Percentiles rank a stretch among this genome's conserved stretches.
phyloP scores from a whole-genome alignment of 2,329 filamentous ascomycete species.

The Bipolaris gigantea region DNA sequence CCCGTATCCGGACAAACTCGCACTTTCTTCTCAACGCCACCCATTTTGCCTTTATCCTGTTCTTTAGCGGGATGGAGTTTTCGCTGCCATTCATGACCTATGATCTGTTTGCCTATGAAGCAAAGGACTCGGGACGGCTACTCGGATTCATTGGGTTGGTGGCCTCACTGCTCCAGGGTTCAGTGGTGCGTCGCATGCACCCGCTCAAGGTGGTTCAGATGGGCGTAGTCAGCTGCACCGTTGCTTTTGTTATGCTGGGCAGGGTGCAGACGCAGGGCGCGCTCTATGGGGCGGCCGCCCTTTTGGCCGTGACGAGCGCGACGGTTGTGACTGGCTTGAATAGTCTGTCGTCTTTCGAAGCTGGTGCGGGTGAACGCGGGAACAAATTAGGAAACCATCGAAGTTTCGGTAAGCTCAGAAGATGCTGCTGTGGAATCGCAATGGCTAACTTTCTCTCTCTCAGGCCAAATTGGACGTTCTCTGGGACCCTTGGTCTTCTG shows the following conservation, averaged over 20 bases:
- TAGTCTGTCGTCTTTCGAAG: constrained; percentile 88
- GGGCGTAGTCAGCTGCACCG: constrained; percentile 75
- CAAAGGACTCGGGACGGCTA: constrained; percentile 78
- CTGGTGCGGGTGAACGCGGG: constrained; percentile 75
- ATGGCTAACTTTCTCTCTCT: constrained; percentile 28
- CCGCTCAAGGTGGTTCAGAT: constrained; percentile 78
- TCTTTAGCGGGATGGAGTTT: constrained; percentile 98
- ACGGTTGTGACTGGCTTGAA: constrained; percentile 95
- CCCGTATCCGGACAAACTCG: constrained; percentile 69
- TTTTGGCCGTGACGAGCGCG: constrained; percentile 86
- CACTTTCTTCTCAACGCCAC: constrained; percentile 79
- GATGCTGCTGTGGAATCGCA: background rate
- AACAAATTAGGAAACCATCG: constrained; percentile 83
- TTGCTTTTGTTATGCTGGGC: constrained; percentile 79
- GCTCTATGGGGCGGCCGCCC: constrained; percentile 79
- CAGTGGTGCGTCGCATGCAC: constrained; percentile 81
- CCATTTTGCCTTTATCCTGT: constrained; percentile 89
- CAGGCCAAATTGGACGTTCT: constrained; percentile 85
- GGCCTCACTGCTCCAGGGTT: constrained; percentile 88
- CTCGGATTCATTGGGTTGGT: constrained; percentile 90
- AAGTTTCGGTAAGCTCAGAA: constrained; percentile 54
- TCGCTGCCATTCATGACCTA: constrained; percentile 97
- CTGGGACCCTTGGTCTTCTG: constrained; percentile 89
- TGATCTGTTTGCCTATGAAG: constrained; percentile 82
- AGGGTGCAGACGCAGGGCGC: constrained; percentile 66